Conservation (phyloP, 2,329 filamentous ascomycete species). For the Phyllachora maydis region DNA sequence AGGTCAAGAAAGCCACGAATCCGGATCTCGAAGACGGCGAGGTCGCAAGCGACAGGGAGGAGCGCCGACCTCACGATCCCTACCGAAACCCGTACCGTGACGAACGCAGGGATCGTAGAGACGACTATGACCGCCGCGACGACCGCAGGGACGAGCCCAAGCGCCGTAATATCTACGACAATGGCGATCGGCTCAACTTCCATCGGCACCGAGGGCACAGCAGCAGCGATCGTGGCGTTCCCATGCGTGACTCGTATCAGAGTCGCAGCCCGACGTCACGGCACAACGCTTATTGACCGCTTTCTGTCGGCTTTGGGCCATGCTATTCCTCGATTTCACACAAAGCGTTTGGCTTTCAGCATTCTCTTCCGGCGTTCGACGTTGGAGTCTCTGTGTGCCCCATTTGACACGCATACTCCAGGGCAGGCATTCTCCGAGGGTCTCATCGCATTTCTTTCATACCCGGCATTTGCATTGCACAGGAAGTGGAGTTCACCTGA, state of each 20-base stretch:
- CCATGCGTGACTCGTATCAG: constrained; percentile 9
- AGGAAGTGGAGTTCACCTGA: too few species aligned
- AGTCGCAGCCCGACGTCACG: constrained; percentile 9
- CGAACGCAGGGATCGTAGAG: constrained; percentile 9
- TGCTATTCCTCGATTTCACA: too few species aligned
- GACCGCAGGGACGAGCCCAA: constrained; percentile 9
- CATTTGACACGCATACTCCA: too few species aligned
- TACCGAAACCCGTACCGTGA: constrained; percentile 10
- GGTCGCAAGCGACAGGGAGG: constrained; percentile 15
- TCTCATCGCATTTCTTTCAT: too few species aligned
- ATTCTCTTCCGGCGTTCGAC: too few species aligned
- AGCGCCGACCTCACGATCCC: constrained; percentile 8
- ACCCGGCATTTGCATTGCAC: too few species aligned
- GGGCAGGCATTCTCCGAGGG: too few species aligned
- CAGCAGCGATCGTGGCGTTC: constrained; percentile 7
- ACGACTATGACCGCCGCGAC: constrained; percentile 4
- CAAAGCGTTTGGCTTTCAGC: too few species aligned
- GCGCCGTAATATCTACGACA: constrained; percentile 11
- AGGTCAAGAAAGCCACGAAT: constrained; percentile 8
- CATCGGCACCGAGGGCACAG: constrained; percentile 10
- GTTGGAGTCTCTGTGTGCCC: too few species aligned
- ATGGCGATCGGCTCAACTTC: constrained; percentile 11
- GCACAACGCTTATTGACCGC: constrained; percentile 11
- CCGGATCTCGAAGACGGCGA: constrained; percentile 15
- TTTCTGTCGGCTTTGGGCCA: too few species aligned